Base-by-base conservation (phyloP, 352 stramenopile species). In the Globisporangium spinosum region DNA sequence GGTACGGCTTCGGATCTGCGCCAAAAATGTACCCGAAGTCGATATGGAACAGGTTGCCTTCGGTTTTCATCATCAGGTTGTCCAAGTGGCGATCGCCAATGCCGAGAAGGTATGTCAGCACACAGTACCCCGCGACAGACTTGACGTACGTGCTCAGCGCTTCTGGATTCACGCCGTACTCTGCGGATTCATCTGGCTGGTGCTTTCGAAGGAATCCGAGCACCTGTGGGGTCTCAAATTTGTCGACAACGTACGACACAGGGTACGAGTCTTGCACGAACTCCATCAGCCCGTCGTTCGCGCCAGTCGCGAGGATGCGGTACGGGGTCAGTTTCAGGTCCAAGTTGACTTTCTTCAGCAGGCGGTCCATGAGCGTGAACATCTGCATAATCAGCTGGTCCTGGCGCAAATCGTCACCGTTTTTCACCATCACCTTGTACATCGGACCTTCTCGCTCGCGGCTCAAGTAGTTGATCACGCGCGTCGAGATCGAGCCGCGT, bases 381-480 rank as follows among this genome's bases (percentile, higher is more conserved):
- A 99, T 98, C 83, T 99, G 98, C 75, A 99, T 99, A 61, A 99
- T 97, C 60, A 99, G 84, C 78, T 99, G 98, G 80, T 99, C 98
- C 82, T 99, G 98, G 8, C 98, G 87, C 55, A 99, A 76, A 80
- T 99, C 98, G 80, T 99, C 98, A 32, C 98, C 98, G 58, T 98
- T 98, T 83, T 99, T 99, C 60, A 99, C 97, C 82, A 99, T 99
- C 29, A 99, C 96, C 75, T 97, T 98, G 83, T 98, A 98, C 69
- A 89, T 82, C 1, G 89, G 87, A 2, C 89, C 89, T 77, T 96
- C 89, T 47, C 89, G 89, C 45, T 92, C 85, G 40, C 87, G 79
- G 47, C 91, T 88, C 59, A 92, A 64, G 57, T 89, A 91, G 54
- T 89, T 80, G 53, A 92, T 89, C 74, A 94, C 86, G 47, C 83